Base-by-base conservation (phyloP, 129 eudicot genomes). In the Mikania micrantha region DNA sequence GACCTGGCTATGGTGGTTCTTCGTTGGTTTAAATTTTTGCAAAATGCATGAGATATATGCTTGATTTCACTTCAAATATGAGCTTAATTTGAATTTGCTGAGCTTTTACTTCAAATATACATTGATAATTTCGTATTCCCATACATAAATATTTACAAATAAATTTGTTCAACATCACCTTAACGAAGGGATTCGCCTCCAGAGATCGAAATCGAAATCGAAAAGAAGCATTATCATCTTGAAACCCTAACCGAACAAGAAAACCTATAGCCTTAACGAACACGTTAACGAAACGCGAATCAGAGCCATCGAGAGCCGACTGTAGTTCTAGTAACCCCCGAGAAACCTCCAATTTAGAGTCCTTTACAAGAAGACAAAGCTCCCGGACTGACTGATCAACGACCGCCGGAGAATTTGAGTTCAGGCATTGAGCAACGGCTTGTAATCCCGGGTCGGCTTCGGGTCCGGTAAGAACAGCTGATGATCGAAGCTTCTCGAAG, bases 321-420 rank as follows among this genome's bases (percentile, higher is more conserved):
- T 86, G 96, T 66, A 94, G 87, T 61, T 94, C 96, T 76, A 85
- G 5, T 2, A 94, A 63, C 17, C 77, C 99, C 19, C 62, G 34
- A 57, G 84, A 66, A 12, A 78, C 31, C 16, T 79, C 84, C 42
- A 86, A 60, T 69, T 79, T 77, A 4, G 81, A 71, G 60, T 84
- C 88, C 60, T 71, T 81, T 1, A 89, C 96, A 47, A 93, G 90
- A 24, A 79, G 79, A 61, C 96, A 89, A 0, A 86, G 67, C 44
- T 87, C 95, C 2, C 93, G 83, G 17, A 91, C 85, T 17, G 99
- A 82, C 56, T 89, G 99, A 21, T 94, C 96, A 69, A 94, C 86
- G 15, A 94, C 95, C 9, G 96, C 78, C 32, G 95, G 79, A 11
- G 96, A 94, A 15, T 71, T 57, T 52, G 99, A 94, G 49, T 34